A percentile compares a stretch with the other conserved stretches of the same genome.
Conservation (phyloP, 2,329 filamentous ascomycete species). For the Berkeleyomyces basicola region DNA sequence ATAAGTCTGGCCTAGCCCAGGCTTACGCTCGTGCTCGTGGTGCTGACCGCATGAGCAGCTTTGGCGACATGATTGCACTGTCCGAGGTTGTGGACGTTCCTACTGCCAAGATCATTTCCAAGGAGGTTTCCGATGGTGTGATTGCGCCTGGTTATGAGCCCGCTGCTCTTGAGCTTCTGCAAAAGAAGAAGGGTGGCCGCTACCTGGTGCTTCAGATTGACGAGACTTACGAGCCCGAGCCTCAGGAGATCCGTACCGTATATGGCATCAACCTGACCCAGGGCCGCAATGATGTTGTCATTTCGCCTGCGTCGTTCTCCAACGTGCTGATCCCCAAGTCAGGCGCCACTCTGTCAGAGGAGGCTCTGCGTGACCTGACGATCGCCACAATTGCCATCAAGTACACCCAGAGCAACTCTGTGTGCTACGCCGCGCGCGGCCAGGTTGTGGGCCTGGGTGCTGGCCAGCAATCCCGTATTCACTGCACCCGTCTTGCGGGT, state of each 20-base stretch:
- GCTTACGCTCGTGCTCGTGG: slow-evolving; percentile 91
- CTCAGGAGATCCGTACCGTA: slow-evolving; percentile 71
- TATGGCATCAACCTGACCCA: slow-evolving; percentile 82
- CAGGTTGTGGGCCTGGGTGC: slow-evolving; percentile 90
- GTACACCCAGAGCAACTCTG: slow-evolving; percentile 98
- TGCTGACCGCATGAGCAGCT: slow-evolving; percentile 96
- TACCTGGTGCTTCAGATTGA: slow-evolving; percentile 96
- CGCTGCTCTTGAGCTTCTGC: slow-evolving; percentile 76
- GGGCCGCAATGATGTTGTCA: slow-evolving; percentile 80
- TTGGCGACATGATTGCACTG: slow-evolving; percentile 88
- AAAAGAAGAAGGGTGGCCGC: slow-evolving; percentile 96
- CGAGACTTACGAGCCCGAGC: slow-evolving; percentile 61
- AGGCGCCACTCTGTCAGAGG: slow-evolving; percentile 52
- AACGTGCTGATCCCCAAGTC: slow-evolving; percentile 78
- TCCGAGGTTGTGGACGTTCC: slow-evolving; percentile 80
- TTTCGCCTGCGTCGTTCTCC: slow-evolving; percentile 71
- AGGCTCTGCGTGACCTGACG: slow-evolving; percentile 74
- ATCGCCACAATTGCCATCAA: slow-evolving; percentile 95
- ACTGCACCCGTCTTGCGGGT: slow-evolving; percentile 92
- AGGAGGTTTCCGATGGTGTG: slow-evolving; percentile 93
- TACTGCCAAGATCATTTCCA: slow-evolving; percentile 93
- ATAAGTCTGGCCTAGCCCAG: slow-evolving; percentile 72
- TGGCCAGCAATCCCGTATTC: slow-evolving; percentile 92
- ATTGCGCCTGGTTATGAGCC: slow-evolving; percentile 77
- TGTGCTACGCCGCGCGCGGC: slow-evolving; percentile 89